These are phyloP conservation scores for Claviceps humidiphila DNA, from an alignment of 2,329 filamentous ascomycete species.

Conservation along the genomic window DNA sequence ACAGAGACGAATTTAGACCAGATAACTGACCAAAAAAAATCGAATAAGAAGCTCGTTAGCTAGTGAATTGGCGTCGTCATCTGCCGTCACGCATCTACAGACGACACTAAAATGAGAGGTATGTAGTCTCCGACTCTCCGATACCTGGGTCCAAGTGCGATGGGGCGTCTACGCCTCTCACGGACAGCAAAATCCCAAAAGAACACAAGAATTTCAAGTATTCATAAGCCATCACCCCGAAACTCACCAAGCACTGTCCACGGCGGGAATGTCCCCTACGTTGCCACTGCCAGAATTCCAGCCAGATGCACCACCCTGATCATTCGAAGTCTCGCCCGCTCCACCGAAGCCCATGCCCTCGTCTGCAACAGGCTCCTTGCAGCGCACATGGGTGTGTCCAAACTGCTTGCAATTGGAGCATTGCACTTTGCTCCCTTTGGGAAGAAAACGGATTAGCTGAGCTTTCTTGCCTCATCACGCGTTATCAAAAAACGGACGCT, in stretches of 20 bases:
- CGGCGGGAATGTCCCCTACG: not conserved
- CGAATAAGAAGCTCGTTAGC: too few species aligned
- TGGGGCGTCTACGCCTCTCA: too few species aligned
- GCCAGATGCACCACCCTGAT: not conserved
- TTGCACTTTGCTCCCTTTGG: conserved; percentile 25
- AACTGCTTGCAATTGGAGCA: conserved; percentile 25
- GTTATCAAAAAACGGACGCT: too few species aligned
- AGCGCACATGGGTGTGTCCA: conserved; percentile 26
- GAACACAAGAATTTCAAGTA: too few species aligned
- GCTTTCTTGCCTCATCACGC: not conserved
- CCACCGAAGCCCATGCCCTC: conserved; percentile 8
- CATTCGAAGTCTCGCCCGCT: conserved; percentile 5
- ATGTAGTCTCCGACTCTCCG: too few species aligned
- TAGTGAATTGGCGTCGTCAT: too few species aligned
- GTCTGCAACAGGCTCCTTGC: conserved; percentile 16
- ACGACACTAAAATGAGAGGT: too few species aligned
- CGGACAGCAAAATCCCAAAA: too few species aligned
- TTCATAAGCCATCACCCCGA: not conserved
- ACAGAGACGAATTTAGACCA: too few species aligned
- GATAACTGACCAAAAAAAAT: too few species aligned
- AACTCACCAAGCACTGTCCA: not conserved
- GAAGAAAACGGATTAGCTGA: not conserved
- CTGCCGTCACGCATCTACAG: too few species aligned
- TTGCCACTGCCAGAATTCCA: conserved; percentile 5
- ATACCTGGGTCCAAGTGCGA: too few species aligned